Evolutionary conservation across 2,329 filamentous ascomycete species (phyloP).

Genomic region (Fusarium miscanthi): DNA sequence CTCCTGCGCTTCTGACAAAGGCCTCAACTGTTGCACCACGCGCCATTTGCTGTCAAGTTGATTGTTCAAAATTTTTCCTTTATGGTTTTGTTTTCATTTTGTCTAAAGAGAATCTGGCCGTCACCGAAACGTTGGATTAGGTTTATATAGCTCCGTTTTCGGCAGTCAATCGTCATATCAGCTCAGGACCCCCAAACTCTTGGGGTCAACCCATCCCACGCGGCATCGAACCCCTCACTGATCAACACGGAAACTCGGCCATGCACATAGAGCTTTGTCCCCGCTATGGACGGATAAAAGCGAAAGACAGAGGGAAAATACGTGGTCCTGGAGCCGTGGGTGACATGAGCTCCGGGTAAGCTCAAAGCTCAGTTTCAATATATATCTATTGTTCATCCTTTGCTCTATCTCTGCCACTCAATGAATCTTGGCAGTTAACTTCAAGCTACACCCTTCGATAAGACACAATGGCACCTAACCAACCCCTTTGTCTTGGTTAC

Average conservation of each 20-base stretch:
- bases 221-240: slow-evolving; percentile 28
- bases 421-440: neutral
- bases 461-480: slow-evolving; percentile 34
- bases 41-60: neutral
- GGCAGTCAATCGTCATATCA: slow-evolving; percentile 8
- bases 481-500: slow-evolving; percentile 59
- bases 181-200: slow-evolving; percentile 23
- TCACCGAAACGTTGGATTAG: neutral
- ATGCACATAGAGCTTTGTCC: slow-evolving; percentile 6
- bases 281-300: slow-evolving; percentile 19
- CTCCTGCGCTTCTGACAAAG: slow-evolving; percentile 8
- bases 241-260: slow-evolving; percentile 23
- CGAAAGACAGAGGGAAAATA: slow-evolving; percentile 5
- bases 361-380: neutral
- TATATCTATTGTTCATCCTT: slow-evolving; percentile 2
- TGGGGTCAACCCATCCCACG: slow-evolving; percentile 26
- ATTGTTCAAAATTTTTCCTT: neutral
- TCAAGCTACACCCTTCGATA: neutral
- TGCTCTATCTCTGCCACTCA: neutral
- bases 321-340: slow-evolving; percentile 17
- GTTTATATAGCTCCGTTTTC: slow-evolving; percentile 1
- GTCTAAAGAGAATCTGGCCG: neutral
- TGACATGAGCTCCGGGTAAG: slow-evolving; percentile 3
- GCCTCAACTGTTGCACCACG: neutral
- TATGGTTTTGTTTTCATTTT: neutral